These are phyloP conservation scores for Trichosporon inkin DNA, from an alignment of 1,284 basidiomycete genomes.

Conservation along the genomic window DNA sequence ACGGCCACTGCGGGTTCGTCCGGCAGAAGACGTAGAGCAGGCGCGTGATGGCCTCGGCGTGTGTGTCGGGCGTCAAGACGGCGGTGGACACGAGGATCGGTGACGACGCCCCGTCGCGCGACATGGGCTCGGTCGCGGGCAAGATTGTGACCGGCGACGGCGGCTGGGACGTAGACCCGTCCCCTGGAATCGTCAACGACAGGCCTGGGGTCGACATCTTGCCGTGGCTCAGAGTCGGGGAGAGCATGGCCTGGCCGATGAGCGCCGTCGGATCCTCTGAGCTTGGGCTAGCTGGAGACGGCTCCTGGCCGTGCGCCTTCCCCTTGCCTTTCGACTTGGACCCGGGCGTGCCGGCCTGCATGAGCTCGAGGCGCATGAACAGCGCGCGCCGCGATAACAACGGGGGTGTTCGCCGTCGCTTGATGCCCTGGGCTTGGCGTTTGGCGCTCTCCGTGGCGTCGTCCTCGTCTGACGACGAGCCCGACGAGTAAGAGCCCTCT, in stretches of 20 bases:
- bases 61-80: constrained; percentile 37
- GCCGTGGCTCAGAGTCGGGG: background rate
- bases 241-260: constrained; percentile 1
- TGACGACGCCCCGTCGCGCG: constrained; percentile 10
- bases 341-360: background rate
- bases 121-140: constrained; percentile 18
- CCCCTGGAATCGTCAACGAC: constrained; percentile 23
- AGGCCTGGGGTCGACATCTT: constrained; percentile 22
- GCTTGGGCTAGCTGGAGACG: constrained; percentile 1
- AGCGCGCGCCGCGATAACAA: constrained; percentile 16
- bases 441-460: background rate
- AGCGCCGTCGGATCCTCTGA: background rate
- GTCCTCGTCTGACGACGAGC: constrained; percentile 15
- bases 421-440: background rate
- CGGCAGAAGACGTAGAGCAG: constrained; percentile 46
- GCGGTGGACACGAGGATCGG: constrained; percentile 19
- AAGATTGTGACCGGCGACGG: constrained; percentile 40
- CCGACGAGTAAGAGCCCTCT: constrained; percentile 14
- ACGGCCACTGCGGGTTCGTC: constrained; percentile 40
- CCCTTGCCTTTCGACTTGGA: constrained; percentile 15
- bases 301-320: constrained; percentile 9
- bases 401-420: constrained; percentile 6
- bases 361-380: constrained; percentile 15
- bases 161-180: constrained; percentile 8
- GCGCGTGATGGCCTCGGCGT: constrained; percentile 45